Percentiles rank a stretch among this genome's conserved stretches.
These are phyloP conservation scores for Candida buenavistaensis DNA, from an alignment of 1,139 yeast genomes.

Conservation along the genomic window DNA sequence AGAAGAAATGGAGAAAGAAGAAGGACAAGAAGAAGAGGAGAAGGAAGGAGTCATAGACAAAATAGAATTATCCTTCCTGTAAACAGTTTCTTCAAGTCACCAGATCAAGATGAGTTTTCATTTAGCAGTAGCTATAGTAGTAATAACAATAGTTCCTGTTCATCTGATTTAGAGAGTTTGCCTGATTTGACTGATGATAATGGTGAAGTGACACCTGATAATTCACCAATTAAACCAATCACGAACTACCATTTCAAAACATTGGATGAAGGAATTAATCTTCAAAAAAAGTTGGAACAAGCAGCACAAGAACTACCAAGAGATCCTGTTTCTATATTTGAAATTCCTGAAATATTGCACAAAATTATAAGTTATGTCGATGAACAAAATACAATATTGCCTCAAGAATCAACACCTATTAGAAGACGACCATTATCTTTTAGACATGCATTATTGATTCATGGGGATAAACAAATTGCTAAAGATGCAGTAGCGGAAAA, in stretches of 20 bases:
- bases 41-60: neutral
- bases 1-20: neutral
- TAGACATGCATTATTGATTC: slow-evolving; percentile 50
- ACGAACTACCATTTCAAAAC: slow-evolving; percentile 7
- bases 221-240: slow-evolving; percentile 23
- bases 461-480: slow-evolving; percentile 56
- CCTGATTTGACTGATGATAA: slow-evolving; percentile 37
- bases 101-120: slow-evolving; percentile 19
- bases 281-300: slow-evolving; percentile 1
- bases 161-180: slow-evolving; percentile 36
- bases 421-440: slow-evolving; percentile 69
- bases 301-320: neutral
- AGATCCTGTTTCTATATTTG: slow-evolving; percentile 53
- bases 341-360: slow-evolving; percentile 73
- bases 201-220: slow-evolving; percentile 27
- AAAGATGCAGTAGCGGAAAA: slow-evolving; percentile 26
- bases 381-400: slow-evolving; percentile 44
- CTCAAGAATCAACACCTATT: slow-evolving; percentile 58
- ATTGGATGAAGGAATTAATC: slow-evolving; percentile 7
- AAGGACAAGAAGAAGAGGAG: neutral
- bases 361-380: slow-evolving; percentile 64
- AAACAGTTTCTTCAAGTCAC: slow-evolving; percentile 7
- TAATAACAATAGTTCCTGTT: neutral
- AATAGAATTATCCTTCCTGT: neutral
- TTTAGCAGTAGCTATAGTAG: slow-evolving; percentile 10